A percentile compares a stretch with the other conserved stretches of the same genome.
phyloP scores from a whole-genome alignment of 1,139 yeast species.

The Hanseniaspora uvarum region DNA sequence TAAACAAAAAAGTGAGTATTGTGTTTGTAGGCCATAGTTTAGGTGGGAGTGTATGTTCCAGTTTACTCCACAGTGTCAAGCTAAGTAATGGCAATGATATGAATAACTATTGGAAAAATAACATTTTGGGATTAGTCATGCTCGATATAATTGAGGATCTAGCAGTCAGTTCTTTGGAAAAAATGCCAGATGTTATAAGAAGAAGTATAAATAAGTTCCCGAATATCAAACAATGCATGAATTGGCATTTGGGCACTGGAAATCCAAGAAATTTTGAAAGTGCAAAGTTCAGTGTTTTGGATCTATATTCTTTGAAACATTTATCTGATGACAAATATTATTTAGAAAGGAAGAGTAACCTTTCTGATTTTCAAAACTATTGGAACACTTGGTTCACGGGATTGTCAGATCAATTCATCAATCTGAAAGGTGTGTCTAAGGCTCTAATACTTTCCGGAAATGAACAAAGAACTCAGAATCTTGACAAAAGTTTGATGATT shows the following conservation, averaged over 20 bases:
- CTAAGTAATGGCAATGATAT: background rate
- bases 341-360: constrained; percentile 54
- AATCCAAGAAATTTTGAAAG: constrained; percentile 49
- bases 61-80: constrained; percentile 32
- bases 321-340: constrained; percentile 25
- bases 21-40: constrained; percentile 79
- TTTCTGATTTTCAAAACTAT: constrained; percentile 47
- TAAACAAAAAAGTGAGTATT: constrained; percentile 28
- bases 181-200: constrained; percentile 56
- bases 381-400: constrained; percentile 80
- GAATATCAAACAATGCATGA: constrained; percentile 51
- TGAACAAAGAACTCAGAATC: constrained; percentile 40
- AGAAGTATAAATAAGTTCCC: constrained; percentile 53
- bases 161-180: constrained; percentile 56
- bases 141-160: constrained; percentile 92
- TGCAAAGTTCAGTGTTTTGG: constrained; percentile 71
- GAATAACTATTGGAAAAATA: constrained; percentile 21
- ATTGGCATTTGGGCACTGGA: constrained; percentile 60
- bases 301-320: constrained; percentile 34
- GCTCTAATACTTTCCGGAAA: constrained; percentile 79
- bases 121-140: constrained; percentile 57
- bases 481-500: constrained; percentile 73
- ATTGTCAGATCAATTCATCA: constrained; percentile 55
- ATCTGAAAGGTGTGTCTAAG: constrained; percentile 46
- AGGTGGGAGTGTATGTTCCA: constrained; percentile 78